Percentiles rank a stretch among this genome's conserved stretches.
These are phyloP conservation scores for Apiospora phragmitis DNA, from an alignment of 2,329 filamentous ascomycete species.

Conservation along the genomic window DNA sequence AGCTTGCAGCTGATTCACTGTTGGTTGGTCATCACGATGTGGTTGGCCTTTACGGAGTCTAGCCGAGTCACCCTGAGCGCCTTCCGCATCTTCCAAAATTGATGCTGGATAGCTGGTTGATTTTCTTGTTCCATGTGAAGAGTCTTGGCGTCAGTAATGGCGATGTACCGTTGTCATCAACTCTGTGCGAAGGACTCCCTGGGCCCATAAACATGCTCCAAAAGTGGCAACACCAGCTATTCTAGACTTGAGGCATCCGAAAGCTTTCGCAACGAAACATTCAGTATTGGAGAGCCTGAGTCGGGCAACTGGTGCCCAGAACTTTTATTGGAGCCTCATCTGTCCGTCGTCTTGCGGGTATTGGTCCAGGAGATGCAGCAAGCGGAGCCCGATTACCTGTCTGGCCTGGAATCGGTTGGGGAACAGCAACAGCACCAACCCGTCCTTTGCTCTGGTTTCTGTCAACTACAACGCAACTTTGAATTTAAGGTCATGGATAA, in stretches of 20 bases:
- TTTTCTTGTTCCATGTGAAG: not conserved
- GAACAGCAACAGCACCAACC: not conserved
- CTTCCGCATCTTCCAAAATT: not conserved
- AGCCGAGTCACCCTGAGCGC: not conserved
- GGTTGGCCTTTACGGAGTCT: not conserved
- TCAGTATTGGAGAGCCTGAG: not conserved
- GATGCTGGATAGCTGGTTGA: not conserved
- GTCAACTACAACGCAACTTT: not conserved
- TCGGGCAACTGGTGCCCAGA: not conserved
- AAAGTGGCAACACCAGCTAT: not conserved
- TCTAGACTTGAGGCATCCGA: not conserved
- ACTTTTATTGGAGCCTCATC: not conserved
- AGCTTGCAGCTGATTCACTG: not conserved
- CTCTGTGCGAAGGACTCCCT: not conserved
- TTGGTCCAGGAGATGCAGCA: not conserved
- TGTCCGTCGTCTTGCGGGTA: not conserved
- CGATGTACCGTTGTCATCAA: not conserved
- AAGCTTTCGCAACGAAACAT: not conserved
- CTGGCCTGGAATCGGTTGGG: too few relatives aligned
- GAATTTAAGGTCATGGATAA: too few relatives aligned
- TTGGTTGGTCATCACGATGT: not conserved
- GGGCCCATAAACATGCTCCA: not conserved
- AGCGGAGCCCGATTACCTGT: not conserved
- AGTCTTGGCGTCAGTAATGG: not conserved
- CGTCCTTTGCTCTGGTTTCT: not conserved